Conservation (phyloP, 2,329 filamentous ascomycete species). For the Verticillium alfalfae region DNA sequence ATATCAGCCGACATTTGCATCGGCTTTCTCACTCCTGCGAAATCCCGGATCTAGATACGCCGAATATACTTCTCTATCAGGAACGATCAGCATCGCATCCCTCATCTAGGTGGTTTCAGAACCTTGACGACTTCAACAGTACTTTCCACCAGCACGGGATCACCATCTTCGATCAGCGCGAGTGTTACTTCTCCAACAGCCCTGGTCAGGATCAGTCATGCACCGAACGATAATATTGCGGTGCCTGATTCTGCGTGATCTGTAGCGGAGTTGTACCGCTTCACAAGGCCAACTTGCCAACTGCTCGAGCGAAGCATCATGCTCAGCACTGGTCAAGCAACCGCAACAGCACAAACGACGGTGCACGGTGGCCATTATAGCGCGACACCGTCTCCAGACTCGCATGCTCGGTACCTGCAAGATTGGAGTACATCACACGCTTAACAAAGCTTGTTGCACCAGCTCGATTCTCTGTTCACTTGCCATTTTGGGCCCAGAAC, state of each 20-base stretch:
- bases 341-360: neutral
- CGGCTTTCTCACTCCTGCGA: neutral
- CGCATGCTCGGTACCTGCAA: neutral
- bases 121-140: neutral
- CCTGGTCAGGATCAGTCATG: neutral
- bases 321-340: no score
- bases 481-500: neutral
- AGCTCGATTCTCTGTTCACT: neutral
- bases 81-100: neutral
- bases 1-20: neutral
- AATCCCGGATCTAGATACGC: neutral
- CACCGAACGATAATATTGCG: neutral
- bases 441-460: neutral
- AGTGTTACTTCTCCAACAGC: neutral
- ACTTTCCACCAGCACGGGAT: neutral
- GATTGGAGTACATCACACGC: neutral
- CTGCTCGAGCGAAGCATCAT: neutral
- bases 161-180: neutral
- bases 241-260: neutral
- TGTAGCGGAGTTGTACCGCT: neutral
- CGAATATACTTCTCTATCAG: neutral
- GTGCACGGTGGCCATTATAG: neutral
- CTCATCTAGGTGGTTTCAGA: neutral
- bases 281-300: neutral
- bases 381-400: no score